Base-by-base conservation (phyloP, 306 rosid species). In the Prunus dulcis region DNA sequence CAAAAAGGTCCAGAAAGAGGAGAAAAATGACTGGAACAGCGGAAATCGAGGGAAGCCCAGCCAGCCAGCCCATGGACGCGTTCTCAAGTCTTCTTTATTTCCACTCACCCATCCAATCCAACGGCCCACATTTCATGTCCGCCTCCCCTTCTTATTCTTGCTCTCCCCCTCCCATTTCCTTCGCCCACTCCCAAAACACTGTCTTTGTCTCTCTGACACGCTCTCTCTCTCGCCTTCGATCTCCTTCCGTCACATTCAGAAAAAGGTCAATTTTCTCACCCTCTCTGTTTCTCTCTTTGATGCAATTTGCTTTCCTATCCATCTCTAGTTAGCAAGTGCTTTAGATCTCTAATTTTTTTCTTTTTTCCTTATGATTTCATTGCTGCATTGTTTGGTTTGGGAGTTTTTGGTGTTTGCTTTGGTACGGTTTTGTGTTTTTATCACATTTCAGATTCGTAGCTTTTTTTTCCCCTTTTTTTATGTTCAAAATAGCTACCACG, bases 91-190 rank as follows among this genome's bases (percentile, higher is more conserved):
- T 63, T 66, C 38, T 1, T 5, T 3, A 13, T 27, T 81, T 19
- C 66, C 61, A 27, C 14, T 60, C 22, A 7, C 67, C 51, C 51
- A 17, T 43, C 12, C 13, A 72, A 87, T 86, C 94, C 71, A 80
- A 91, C 95, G 98, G 90, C 65, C 23, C 69, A 81, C 46, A 81
- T 81, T 71, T 45, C 90, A 72, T 82, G 34, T 20, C 67, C 19
- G 52, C 61, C 13, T 72, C 20, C 25, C 79, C 79, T 77, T 23
- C 65, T 88, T 83, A 76, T 19, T 47, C 2, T 80, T 25, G 62
- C 47, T 18, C 20, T 38, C 38, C 4, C 20, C n/a, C 51, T 45
- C 81, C 55, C 64, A 71, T 76, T 81, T 67, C 77, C 41, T 51
- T 81, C 79, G 27, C 81, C 60, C 71, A 58, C 49, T 69, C 32